A percentile compares a stretch with the other conserved stretches of the same genome.
Evolutionary conservation across 441 rosid genomes (phyloP).

Genomic region (Syzygium syzygioides): DNA sequence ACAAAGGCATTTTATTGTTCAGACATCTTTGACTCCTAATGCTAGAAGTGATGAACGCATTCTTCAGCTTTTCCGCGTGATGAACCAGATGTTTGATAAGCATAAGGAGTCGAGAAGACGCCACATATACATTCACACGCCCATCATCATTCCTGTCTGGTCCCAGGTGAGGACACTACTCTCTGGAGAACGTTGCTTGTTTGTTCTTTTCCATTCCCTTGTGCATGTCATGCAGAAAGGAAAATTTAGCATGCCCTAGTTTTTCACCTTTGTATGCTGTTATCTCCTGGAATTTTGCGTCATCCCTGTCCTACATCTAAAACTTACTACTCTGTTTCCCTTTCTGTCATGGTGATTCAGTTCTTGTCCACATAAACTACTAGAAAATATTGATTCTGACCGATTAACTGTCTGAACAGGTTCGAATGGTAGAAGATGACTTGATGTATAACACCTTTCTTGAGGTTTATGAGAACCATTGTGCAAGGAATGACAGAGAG

Average conservation of each 20-base stretch:
- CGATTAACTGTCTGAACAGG: conserved; percentile 33
- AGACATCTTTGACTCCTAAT: conserved; percentile 97
- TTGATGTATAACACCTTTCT: conserved; percentile 95
- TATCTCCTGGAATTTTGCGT: not conserved
- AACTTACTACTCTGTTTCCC: not conserved
- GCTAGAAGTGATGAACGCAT: conserved; percentile 98
- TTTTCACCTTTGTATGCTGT: not conserved
- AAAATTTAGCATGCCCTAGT: not conserved
- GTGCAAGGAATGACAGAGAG: conserved; percentile 83
- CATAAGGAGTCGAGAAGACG: conserved; percentile 97
- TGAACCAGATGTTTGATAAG: conserved; percentile 99
- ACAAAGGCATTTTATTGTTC: conserved; percentile 91
- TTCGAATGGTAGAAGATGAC: conserved; percentile 99
- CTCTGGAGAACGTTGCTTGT: not conserved
- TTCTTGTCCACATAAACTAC: not conserved
- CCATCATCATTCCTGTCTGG: conserved; percentile 99
- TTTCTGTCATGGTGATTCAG: not conserved
- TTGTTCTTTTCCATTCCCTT: not conserved
- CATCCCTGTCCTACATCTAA: not conserved
- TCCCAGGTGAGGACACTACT: conserved; percentile 60
- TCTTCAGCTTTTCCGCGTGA: conserved; percentile 92
- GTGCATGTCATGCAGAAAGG: not conserved
- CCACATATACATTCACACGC: conserved; percentile 87
- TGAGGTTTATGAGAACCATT: conserved; percentile 97
- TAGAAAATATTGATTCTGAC: not conserved